Evolutionary conservation across 257 asterid genomes (phyloP).

Genomic region (Cinchona pubescens): DNA sequence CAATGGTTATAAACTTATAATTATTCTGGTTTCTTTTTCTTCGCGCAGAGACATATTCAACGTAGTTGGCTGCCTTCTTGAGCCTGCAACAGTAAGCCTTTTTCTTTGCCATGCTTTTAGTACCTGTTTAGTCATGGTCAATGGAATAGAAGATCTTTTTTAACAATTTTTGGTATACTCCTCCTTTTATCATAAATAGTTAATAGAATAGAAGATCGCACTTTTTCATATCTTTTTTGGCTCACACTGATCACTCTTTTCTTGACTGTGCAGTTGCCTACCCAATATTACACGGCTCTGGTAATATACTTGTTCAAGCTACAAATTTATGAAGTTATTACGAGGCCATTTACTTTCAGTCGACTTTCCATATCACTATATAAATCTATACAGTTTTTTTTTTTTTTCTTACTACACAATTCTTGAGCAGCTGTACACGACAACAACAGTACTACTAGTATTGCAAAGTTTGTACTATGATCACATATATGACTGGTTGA

Average conservation of each 20-base stretch:
- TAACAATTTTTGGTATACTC: too few species aligned
- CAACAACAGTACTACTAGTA: conserved; percentile 62
- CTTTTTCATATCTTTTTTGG: background rate
- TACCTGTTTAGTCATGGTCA: too few species aligned
- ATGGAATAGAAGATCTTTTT: too few species aligned
- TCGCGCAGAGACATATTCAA: conserved; percentile 74
- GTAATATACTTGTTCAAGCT: conserved; percentile 35
- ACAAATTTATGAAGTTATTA: background rate
- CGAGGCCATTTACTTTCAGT: too few species aligned
- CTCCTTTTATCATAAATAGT: too few species aligned
- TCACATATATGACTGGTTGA: conserved; percentile 40
- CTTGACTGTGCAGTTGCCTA: conserved; percentile 72
- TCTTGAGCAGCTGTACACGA: conserved; percentile 64
- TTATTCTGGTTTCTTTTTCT: background rate
- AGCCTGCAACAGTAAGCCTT: conserved; percentile 76
- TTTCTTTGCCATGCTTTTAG: conserved; percentile 5
- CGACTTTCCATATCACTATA: too few species aligned
- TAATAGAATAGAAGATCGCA: too few species aligned
- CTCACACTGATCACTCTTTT: background rate
- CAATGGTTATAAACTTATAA: background rate
- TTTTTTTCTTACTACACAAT: background rate
- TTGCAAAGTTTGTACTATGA: conserved; percentile 77
- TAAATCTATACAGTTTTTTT: background rate
- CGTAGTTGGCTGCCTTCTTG: conserved; percentile 81
- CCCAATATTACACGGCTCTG: conserved; percentile 84